Percentiles rank a stretch among this genome's conserved stretches.
phyloP scores from a whole-genome alignment of 2,329 filamentous ascomycete genomes.

The Fusarium decemcellulare region DNA sequence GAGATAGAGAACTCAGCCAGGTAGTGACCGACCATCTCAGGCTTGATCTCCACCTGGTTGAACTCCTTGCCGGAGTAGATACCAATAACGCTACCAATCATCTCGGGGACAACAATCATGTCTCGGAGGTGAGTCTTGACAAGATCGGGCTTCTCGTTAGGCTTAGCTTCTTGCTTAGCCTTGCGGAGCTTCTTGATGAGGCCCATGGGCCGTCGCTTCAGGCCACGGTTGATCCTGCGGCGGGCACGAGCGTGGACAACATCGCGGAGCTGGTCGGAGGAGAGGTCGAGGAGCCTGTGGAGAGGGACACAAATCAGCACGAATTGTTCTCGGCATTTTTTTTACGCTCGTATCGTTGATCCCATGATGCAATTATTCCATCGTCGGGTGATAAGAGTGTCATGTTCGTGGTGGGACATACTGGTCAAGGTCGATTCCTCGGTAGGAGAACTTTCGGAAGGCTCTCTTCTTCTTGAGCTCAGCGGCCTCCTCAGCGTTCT shows the following conservation, averaged over 20 bases:
- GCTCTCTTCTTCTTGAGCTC: conserved; percentile 99
- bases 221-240: conserved; percentile 98
- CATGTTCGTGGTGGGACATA: conserved; percentile 68
- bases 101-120: conserved; percentile 99
- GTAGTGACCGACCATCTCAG: conserved; percentile 99
- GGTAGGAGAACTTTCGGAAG: conserved; percentile 99
- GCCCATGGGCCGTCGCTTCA: conserved; percentile 99
- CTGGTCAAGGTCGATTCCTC: conserved; percentile 99
- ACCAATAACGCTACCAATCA: conserved; percentile 98
- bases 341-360: background rate
- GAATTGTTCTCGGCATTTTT: conserved; percentile 13
- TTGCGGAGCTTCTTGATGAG: conserved; percentile 99
- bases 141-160: conserved; percentile 99
- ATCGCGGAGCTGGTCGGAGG: conserved; percentile 98
- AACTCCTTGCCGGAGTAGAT: conserved; percentile 99
- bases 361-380: conserved; percentile 20
- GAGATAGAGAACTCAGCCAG: conserved; percentile 99
- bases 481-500: conserved; percentile 98
- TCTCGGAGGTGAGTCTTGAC: conserved; percentile 99
- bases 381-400: conserved; percentile 25
- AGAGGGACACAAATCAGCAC: conserved; percentile 40
- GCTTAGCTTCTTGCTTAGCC: conserved; percentile 98
- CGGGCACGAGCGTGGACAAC: conserved; percentile 99
- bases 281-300: conserved; percentile 95
- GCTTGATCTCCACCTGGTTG: conserved; percentile 99